A percentile compares a stretch with the other conserved stretches of the same genome.
phyloP scores from a whole-genome alignment of 2,329 filamentous ascomycete species.

The Lasiodiplodia gonubiensis region DNA sequence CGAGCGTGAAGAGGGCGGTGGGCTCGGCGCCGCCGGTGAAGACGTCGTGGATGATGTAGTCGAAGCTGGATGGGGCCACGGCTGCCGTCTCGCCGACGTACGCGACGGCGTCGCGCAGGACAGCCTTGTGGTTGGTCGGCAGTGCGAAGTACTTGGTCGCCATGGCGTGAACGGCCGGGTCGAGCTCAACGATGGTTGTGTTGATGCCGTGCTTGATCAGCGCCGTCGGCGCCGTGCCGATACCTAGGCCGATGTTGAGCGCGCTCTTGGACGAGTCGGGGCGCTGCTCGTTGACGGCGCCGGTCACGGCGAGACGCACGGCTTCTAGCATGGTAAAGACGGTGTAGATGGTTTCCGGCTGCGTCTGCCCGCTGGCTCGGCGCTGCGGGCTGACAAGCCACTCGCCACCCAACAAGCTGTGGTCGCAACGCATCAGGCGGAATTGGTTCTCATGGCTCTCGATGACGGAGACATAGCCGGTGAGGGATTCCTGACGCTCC shows the following conservation, averaged over 20 bases:
- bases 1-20: constrained; percentile 81
- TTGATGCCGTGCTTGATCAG: constrained; percentile 86
- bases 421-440: constrained; percentile 87
- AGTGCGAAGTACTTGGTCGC: constrained; percentile 83
- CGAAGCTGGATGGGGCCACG: constrained; percentile 59
- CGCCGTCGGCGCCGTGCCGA: constrained; percentile 88
- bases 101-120: constrained; percentile 80
- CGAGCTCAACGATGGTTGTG: constrained; percentile 94
- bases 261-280: constrained; percentile 74
- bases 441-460: constrained; percentile 75
- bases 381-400: constrained; percentile 68
- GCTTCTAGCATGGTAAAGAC: constrained; percentile 97
- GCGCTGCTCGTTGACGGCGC: constrained; percentile 39
- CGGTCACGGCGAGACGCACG: constrained; percentile 75
- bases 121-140: constrained; percentile 75
- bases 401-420: constrained; percentile 90
- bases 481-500: constrained; percentile 82
- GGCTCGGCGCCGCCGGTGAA: constrained; percentile 97
- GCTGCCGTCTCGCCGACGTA: constrained; percentile 64
- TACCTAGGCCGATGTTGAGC: constrained; percentile 87
- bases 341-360: constrained; percentile 88
- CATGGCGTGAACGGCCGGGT: constrained; percentile 85
- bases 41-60: constrained; percentile 97
- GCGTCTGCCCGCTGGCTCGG: constrained; percentile 51
- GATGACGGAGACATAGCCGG: constrained; percentile 90